Evolutionary conservation across 2,329 filamentous ascomycete species (phyloP).

Genomic region (Aspergillus cejpii): DNA sequence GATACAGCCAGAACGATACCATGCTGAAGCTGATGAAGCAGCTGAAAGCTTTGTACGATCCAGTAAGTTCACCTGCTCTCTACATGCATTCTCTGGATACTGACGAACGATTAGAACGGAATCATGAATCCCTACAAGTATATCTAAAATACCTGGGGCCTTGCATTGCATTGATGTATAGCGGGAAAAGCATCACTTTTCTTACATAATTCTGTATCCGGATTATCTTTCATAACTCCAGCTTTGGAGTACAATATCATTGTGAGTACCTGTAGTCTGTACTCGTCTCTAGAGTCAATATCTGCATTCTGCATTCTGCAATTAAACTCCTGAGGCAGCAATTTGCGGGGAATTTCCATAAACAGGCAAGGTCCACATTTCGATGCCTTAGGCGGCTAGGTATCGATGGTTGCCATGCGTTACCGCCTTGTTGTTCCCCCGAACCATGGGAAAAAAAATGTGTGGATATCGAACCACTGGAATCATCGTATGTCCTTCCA

Average conservation of each 20-base stretch:
- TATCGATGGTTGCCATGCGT: constrained; percentile 21
- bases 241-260: too few relatives aligned
- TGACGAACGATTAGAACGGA: constrained; percentile 59
- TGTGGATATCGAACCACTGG: constrained; percentile 14
- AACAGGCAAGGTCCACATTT: neutral
- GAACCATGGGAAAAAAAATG: constrained; percentile 19
- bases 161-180: neutral
- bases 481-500: constrained; percentile 6
- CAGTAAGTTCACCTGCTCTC: constrained; percentile 53
- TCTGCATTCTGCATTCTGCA: too few relatives aligned
- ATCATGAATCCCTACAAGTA: constrained; percentile 99
- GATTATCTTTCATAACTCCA: too few relatives aligned
- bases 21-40: constrained; percentile 91
- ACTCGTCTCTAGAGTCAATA: too few relatives aligned
- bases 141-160: constrained; percentile 45
- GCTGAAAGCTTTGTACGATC: constrained; percentile 89
- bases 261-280: too few relatives aligned
- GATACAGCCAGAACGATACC: constrained; percentile 81
- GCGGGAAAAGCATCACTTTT: neutral
- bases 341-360: neutral
- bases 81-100: constrained; percentile 1
- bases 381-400: constrained; percentile 8
- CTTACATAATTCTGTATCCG: neutral
- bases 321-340: too few relatives aligned
- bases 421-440: constrained; percentile 17